These are phyloP conservation scores for Hypericum androsaemum DNA, from an alignment of 345 rosid species.

Conservation along the genomic window DNA sequence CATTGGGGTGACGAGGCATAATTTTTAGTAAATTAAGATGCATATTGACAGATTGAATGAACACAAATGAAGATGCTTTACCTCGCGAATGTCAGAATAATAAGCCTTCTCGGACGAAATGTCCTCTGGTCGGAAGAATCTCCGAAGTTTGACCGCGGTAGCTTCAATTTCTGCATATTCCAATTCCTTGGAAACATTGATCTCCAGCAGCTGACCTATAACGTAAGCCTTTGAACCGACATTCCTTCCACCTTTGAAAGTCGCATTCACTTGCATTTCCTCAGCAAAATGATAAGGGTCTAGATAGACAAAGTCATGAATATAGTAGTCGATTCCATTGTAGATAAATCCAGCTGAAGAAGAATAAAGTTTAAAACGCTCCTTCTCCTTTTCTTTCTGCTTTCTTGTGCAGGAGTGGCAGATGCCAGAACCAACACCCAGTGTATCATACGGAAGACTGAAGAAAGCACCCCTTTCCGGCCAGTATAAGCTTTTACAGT, in stretches of 20 bases:
- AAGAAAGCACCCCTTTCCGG: constrained; percentile 28
- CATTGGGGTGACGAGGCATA: neutral
- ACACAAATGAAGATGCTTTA: constrained; percentile 5
- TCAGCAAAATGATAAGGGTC: constrained; percentile 12
- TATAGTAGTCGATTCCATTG: constrained; percentile 15
- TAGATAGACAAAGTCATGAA: constrained; percentile 20
- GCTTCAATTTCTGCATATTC: constrained; percentile 16
- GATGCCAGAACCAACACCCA: constrained; percentile 22
- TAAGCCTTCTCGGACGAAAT: constrained; percentile 56
- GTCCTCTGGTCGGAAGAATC: constrained; percentile 68
- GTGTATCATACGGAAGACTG: constrained; percentile 12
- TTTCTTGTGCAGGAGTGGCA: constrained; percentile 17
- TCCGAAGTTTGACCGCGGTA: constrained; percentile 33
- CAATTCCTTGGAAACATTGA: constrained; percentile 8
- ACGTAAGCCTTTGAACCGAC: constrained; percentile 18
- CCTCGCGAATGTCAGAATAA: constrained; percentile 55
- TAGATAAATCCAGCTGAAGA: constrained; percentile 11
- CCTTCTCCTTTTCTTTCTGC: constrained; percentile 13
- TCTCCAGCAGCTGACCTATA: constrained; percentile 21
- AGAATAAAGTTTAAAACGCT: constrained; percentile 12
- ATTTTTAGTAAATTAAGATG: no score
- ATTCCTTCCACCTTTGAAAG: constrained; percentile 23
- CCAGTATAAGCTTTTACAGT: constrained; percentile 25
- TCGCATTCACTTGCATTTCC: constrained; percentile 13
- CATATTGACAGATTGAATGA: no score